These are phyloP conservation scores for Candida piceae DNA, from an alignment of 805 yeast genomes.

Conservation along the genomic window DNA sequence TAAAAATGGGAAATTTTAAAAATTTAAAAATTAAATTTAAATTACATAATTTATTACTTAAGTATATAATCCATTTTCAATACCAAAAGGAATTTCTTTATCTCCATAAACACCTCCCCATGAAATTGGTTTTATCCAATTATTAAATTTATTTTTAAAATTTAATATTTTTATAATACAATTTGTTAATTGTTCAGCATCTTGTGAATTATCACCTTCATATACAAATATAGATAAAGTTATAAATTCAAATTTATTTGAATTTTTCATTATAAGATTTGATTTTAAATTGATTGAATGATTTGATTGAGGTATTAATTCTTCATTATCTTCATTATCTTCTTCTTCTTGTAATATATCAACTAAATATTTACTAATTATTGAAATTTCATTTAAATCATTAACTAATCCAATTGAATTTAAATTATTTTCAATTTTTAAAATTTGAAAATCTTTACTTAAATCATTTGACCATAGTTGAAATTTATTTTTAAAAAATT, in stretches of 20 bases:
- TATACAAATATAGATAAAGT: conserved; percentile 50
- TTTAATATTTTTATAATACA: conserved; percentile 26
- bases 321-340: neutral
- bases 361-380: conserved; percentile 4
- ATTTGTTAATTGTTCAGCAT: conserved; percentile 53
- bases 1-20: too few species aligned
- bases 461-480: conserved; percentile 24
- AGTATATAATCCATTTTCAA: conserved; percentile 72
- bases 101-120: conserved; percentile 87
- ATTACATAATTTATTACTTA: too few species aligned
- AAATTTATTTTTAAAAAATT: conserved; percentile 10
- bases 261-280: too few species aligned
- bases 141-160: neutral
- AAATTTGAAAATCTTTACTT: conserved; percentile 14
- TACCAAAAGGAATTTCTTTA: conserved; percentile 56
- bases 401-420: conserved; percentile 5
- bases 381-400: conserved; percentile 12
- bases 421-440: conserved; percentile 13
- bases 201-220: conserved; percentile 84
- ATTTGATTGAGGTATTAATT: too few species aligned
- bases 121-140: conserved; percentile 58
- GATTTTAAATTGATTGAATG: too few species aligned
- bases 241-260: conserved; percentile 15
- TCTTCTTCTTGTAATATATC: neutral
- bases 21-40: too few species aligned